Evolutionary conservation across 305 asterid species (phyloP).

Genomic region (Fraxinus baroniana): DNA sequence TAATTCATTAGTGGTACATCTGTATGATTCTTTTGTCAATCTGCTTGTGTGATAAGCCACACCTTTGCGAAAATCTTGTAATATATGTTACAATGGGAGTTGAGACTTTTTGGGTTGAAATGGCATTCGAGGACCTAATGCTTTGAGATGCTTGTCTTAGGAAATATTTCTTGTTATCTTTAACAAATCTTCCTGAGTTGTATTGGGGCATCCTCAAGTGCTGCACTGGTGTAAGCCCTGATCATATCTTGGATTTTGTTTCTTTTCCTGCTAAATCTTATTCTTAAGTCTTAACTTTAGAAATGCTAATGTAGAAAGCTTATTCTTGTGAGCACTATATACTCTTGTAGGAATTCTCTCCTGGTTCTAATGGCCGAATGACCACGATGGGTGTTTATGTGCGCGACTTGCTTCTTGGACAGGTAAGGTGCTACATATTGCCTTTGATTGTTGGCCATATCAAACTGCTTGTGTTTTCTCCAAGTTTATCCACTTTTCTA

Average conservation of each 20-base stretch:
- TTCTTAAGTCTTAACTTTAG: constrained; percentile 2
- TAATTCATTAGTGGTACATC: constrained; percentile 59
- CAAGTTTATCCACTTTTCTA: not conserved
- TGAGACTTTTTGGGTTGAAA: not conserved
- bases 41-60: constrained; percentile 46
- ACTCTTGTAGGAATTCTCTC: constrained; percentile 76
- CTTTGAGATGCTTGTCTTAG: constrained; percentile 7
- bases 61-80: constrained; percentile 21
- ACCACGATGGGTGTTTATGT: constrained; percentile 93
- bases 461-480: not conserved
- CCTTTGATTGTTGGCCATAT: constrained; percentile 16
- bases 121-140: constrained; percentile 16
- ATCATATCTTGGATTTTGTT: constrained; percentile 11
- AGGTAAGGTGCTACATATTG: constrained; percentile 44
- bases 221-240: constrained; percentile 15
- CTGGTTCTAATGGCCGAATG: constrained; percentile 88
- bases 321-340: constrained; percentile 2
- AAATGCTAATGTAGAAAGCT: constrained; percentile 7
- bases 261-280: constrained; percentile 9
- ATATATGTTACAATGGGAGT: not conserved
- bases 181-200: constrained; percentile 9
- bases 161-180: not conserved
- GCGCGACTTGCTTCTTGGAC: constrained; percentile 95
- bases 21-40: constrained; percentile 57
- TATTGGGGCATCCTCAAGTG: constrained; percentile 17